Percentiles rank a stretch among this genome's conserved stretches.
phyloP scores from a whole-genome alignment of 805 yeast species.

The Pichia heedii region DNA sequence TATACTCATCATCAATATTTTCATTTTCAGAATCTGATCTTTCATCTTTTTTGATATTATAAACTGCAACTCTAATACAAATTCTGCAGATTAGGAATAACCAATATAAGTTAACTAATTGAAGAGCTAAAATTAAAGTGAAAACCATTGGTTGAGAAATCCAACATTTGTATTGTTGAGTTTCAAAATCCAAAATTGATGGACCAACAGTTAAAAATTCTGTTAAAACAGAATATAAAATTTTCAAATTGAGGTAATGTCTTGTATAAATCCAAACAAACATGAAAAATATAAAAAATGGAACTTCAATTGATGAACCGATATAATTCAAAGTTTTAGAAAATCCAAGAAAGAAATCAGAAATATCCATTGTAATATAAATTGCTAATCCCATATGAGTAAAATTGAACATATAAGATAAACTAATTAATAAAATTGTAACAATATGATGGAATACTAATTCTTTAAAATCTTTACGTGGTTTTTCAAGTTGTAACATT shows the following conservation, averaged over 20 bases:
- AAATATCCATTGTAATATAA: constrained; percentile 91
- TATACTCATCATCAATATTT: constrained; percentile 29
- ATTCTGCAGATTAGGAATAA: constrained; percentile 72
- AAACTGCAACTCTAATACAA: constrained; percentile 51
- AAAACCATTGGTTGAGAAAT: constrained; percentile 90
- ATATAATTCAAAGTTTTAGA: constrained; percentile 86
- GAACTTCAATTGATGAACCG: constrained; percentile 53
- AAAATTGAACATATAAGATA: constrained; percentile 88
- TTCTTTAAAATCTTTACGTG: constrained; percentile 89
- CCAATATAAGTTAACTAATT: constrained; percentile 85
- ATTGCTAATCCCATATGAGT: constrained; percentile 91
- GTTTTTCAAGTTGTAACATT: constrained; percentile 80
- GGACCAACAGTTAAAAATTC: constrained; percentile 84
- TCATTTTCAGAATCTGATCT: constrained; percentile 82
- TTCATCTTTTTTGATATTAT: constrained; percentile 64
- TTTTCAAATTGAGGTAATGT: constrained; percentile 72
- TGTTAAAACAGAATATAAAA: constrained; percentile 77
- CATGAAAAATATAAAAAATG: constrained; percentile 62
- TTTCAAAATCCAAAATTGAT: constrained; percentile 69
- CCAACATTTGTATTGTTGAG: constrained; percentile 95
- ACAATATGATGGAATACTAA: constrained; percentile 88
- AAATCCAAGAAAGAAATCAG: constrained; percentile 77
- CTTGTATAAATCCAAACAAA: constrained; percentile 79
- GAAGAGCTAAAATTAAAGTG: constrained; percentile 65
- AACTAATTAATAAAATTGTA: constrained; percentile 79